phyloP scores from a whole-genome alignment of 495 filamentous ascomycete species.

The Cladorrhinum samala region DNA sequence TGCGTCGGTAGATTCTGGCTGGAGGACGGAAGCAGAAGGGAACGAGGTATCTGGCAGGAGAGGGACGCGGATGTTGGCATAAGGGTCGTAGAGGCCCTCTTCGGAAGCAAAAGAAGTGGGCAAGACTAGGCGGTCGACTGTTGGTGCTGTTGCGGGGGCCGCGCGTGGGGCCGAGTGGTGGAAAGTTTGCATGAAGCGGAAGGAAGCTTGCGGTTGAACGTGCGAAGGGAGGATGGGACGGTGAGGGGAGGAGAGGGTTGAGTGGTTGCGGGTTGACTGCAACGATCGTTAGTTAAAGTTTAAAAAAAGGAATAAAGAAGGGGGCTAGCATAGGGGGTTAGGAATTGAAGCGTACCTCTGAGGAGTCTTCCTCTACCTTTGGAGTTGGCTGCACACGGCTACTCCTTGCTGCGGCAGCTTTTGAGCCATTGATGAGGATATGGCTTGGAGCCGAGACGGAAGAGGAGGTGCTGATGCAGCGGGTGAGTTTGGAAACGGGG shows the following conservation, averaged over 20 bases:
- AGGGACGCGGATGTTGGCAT: conserved; percentile 38
- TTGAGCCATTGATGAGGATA: conserved; percentile 31
- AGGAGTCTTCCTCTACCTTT: conserved; percentile 1
- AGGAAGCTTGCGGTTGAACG: conserved; percentile 16
- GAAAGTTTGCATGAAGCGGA: conserved; percentile 48
- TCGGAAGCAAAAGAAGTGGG: conserved; percentile 27
- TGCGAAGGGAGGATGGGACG: conserved; percentile 20
- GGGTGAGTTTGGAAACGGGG: conserved; percentile 39
- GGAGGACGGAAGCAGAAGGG: conserved; percentile 9
- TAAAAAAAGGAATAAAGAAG: neutral
- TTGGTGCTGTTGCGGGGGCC: conserved; percentile 16
- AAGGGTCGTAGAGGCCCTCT: conserved; percentile 25
- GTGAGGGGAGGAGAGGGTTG: conserved; percentile 19
- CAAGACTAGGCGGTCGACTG: conserved; percentile 37
- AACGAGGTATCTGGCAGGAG: conserved; percentile 40
- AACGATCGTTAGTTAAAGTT: neutral
- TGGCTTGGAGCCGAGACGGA: conserved; percentile 28
- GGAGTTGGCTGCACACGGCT: conserved; percentile 14
- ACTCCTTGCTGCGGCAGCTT: conserved; percentile 21
- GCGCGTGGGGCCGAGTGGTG: conserved; percentile 33
- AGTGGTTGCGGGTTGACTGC: conserved; percentile 12
- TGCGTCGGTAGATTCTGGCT: conserved; percentile 27
- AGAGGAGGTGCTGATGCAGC: conserved; percentile 38
- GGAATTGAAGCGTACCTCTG: conserved; percentile 19
- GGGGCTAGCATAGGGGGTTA: neutral